Percentiles rank a stretch among this genome's conserved stretches.
Conservation (phyloP, 2,329 filamentous ascomycete species). For the Fusarium virguliforme region DNA sequence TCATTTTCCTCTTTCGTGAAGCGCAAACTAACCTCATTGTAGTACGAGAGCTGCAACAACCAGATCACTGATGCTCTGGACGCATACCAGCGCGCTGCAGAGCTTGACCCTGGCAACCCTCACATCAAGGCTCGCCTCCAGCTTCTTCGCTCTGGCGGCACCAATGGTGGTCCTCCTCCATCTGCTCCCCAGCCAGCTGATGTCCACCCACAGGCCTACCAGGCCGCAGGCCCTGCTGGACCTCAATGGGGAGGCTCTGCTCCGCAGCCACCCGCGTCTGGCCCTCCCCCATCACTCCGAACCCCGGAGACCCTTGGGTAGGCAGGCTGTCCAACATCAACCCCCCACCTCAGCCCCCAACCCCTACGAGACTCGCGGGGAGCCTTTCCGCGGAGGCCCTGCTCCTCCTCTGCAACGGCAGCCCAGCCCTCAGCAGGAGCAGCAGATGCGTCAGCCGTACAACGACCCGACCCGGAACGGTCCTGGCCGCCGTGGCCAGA, state of each 20-base stretch:
- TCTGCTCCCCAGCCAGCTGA: conserved; percentile 93
- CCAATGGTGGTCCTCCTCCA: conserved; percentile 79
- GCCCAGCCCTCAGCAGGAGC: conserved; percentile 82
- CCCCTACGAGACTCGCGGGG: conserved; percentile 81
- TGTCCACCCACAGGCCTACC: conserved; percentile 95
- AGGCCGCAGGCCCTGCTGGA: conserved; percentile 84
- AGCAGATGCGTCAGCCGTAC: conserved; percentile 73
- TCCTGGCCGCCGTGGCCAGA: conserved; percentile 66
- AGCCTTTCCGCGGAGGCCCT: conserved; percentile 78
- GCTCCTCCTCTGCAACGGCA: conserved; percentile 79
- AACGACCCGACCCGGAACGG: conserved; percentile 59
- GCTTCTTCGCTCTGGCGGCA: conserved; percentile 85
- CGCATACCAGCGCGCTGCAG: conserved; percentile 93
- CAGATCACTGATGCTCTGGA: conserved; percentile 97
- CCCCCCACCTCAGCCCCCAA: conserved; percentile 81
- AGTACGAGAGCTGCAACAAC: conserved; percentile 99
- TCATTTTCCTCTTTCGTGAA: neutral
- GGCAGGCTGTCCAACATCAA: conserved; percentile 85
- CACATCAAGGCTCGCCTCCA: conserved; percentile 97
- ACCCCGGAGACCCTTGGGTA: conserved; percentile 71
- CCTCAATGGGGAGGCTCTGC: conserved; percentile 91
- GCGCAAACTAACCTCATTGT: conserved; percentile 52
- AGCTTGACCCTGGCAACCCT: conserved; percentile 92
- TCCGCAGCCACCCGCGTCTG: conserved; percentile 66
- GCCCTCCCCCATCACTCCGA: conserved; percentile 75